Evolutionary conservation across 2,329 filamentous ascomycete species (phyloP), one percentile per base, ranked within the genome.

Genomic region (Cladobotryum protrusum): DNA sequence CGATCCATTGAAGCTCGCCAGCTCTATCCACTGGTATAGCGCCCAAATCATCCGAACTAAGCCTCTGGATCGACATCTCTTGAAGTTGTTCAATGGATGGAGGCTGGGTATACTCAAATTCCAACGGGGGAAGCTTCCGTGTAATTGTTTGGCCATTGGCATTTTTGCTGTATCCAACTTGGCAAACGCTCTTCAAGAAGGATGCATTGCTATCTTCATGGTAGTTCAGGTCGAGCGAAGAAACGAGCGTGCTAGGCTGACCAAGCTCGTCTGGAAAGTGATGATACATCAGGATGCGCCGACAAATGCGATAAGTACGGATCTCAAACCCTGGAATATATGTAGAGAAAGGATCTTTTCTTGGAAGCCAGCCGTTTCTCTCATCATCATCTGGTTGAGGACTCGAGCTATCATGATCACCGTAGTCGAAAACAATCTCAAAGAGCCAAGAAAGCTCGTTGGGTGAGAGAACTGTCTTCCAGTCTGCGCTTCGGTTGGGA

Each of bases 371-470:
- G 2, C 32, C 15, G 2, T 33, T 6, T 3, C 11, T 32, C 12
- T 59, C 59, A 29, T 29, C 24, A 29, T 29, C 24, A 8, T 1
- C 5, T 3, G 5, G 56, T 45, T 1, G 15, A 54, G 15, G 63
- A 62, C 5, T 19, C n/a, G 2, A 45, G 5, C 8, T 2, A 45
- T 61, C 52, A 43, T 68, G 64, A 15, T 68, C 64, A 8, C 65
- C 66, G 41, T 67, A 68, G 53, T 68, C 66, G 29, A 69, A 60
- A 3, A 67, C 61, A 3, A 66, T 43, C 36, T 64, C 53, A 46
- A 67, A 69, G 45, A 62, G 46, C 63, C 64, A 69, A 29, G 24
- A 29, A 11, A 55, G 34, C 3, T 18, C 39, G 5, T 19, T 15
- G 18, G 40, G 17, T 14, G 19, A n/a, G 5, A 42, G 19, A 14